Base-by-base conservation (phyloP, 371 early-diverging fungal genomes). In the Circinella umbellata region DNA sequence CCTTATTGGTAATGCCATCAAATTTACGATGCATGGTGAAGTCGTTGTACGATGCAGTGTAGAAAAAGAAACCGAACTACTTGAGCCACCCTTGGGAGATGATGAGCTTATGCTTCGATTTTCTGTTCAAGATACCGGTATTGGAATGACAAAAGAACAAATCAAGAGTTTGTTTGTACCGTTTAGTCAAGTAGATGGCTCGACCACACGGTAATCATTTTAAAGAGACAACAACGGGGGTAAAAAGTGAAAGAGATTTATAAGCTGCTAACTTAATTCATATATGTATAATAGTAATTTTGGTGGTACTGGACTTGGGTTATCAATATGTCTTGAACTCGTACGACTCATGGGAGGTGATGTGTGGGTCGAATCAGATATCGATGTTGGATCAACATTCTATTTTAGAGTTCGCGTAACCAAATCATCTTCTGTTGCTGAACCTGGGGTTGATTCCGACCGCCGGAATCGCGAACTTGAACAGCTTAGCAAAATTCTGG, bases 261-360 rank as follows among this genome's bases (percentile, higher is more conserved):
- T 46, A 59, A 17, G 8, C 3, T 34, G 39, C 15, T 69, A 15
- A 46, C 42, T 13, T 20, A 3, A 64, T 49, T 27, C 20, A 18
- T 60, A 73, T 74, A 63, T 1, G 9, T 57, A 34, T n/a, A 17
- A 13, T 34, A 57, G 57, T 27, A 82, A 76, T 20, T 89, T 86
- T 76, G 89, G 89, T 27, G 91, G 91, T 17, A 89, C 89, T 4
- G 90, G 90, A 5, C 65, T 90, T 8, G 90, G 90, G n/a, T 76
- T 90, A 18, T 83, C 86, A 17, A 89, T 90, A 20, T 86, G 86
- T 60, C 71, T 84, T 7, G 81, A 84, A 54, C 75, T 90, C 18
- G 86, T 87, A 9, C 68, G 80, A 17, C 70, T 86, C 15, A 86
- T 89, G 89, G 72, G 84, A 48, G 91, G 91, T 27, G 74, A 75